A percentile compares a stretch with the other conserved stretches of the same genome.
Evolutionary conservation across 225 moss, liverwort and hornwort species (phyloP).

Genomic region (Antitrichia curtipendula): DNA sequence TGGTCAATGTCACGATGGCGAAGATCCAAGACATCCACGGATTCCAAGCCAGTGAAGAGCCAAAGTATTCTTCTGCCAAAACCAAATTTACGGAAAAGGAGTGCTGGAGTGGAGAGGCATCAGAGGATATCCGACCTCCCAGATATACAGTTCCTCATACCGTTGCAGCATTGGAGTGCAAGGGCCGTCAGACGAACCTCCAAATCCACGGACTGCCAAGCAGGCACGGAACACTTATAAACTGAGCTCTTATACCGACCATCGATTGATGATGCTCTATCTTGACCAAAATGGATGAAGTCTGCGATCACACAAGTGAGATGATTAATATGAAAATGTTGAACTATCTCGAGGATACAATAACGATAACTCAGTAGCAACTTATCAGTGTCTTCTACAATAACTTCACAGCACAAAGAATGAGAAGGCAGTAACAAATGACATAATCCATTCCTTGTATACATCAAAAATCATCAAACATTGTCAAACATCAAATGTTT

Average conservation of each 20-base stretch:
- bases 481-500: neutral
- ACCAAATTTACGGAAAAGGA: neutral
- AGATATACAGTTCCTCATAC: neutral
- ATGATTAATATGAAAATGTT: neutral
- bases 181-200: neutral
- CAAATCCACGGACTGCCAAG: neutral
- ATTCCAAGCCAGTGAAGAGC: neutral
- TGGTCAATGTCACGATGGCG: neutral
- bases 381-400: neutral
- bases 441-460: neutral
- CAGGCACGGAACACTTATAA: neutral
- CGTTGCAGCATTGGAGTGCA: neutral
- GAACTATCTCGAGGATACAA: neutral
- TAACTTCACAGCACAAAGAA: neutral
- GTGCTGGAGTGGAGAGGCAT: neutral
- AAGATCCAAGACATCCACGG: neutral
- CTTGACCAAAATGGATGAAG: neutral
- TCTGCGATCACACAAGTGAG: neutral
- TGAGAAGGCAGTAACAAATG: neutral
- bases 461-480: neutral
- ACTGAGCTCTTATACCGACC: neutral
- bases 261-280: neutral
- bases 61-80: neutral
- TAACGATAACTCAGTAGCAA: neutral
- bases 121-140: neutral